Conservation (phyloP, 208 protist genomes). For the Wallacemonas collosoma region DNA sequence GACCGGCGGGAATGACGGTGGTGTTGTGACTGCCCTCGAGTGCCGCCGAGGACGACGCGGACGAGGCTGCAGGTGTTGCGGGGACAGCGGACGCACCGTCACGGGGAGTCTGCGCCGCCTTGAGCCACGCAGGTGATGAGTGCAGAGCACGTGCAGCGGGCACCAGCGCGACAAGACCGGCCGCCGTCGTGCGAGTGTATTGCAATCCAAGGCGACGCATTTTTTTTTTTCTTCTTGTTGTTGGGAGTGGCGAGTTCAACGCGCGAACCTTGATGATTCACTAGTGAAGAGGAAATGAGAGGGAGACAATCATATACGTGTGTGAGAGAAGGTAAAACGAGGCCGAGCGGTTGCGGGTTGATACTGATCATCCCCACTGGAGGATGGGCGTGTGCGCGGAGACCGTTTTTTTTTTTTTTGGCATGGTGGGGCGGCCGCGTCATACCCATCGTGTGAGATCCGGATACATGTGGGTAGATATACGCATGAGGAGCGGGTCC, state of each 20-base stretch:
- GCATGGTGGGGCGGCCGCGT: too few species aligned
- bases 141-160: background rate
- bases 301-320: too few species aligned
- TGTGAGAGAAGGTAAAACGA: too few species aligned
- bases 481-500: too few species aligned
- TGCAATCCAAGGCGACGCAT: background rate
- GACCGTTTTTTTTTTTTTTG: too few species aligned
- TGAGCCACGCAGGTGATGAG: background rate
- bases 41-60: background rate
- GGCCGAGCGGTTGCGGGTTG: too few species aligned
- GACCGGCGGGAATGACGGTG: slow-evolving; percentile 43
- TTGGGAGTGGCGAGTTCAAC: too few species aligned
- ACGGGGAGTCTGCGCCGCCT: background rate
- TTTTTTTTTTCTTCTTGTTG: too few species aligned
- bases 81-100: background rate
- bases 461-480: too few species aligned
- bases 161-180: background rate
- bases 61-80: background rate
- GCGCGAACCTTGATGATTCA: background rate
- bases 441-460: too few species aligned
- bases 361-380: too few species aligned
- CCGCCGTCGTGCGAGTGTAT: background rate
- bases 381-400: too few species aligned
- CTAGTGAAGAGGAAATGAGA: background rate
- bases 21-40: slow-evolving; percentile 10